Evolutionary conservation across 1,139 yeast genomes (phyloP).

Genomic region (Zygoascus hellenicus): DNA sequence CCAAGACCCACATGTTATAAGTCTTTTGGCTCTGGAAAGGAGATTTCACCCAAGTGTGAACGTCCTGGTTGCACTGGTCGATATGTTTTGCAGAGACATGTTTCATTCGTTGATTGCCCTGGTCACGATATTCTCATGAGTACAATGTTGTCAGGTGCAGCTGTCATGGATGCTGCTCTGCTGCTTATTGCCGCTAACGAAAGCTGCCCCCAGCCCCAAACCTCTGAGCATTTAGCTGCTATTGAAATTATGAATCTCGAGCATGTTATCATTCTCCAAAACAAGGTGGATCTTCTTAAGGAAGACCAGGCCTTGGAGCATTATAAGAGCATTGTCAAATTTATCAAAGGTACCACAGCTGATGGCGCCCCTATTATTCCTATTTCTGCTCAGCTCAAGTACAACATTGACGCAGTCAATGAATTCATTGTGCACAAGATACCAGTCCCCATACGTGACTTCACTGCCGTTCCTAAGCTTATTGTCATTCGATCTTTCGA

Average conservation of each 20-base stretch:
- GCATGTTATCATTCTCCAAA: conserved; percentile 93
- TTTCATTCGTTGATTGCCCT: conserved; percentile 98
- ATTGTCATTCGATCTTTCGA: conserved; percentile 98
- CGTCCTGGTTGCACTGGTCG: conserved; percentile 74
- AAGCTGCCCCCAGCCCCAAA: conserved; percentile 99
- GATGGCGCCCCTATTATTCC: conserved; percentile 99
- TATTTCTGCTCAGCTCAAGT: conserved; percentile 96
- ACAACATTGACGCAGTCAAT: conserved; percentile 97
- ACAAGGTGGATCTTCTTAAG: conserved; percentile 97
- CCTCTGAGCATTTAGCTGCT: conserved; percentile 98
- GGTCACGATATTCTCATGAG: conserved; percentile 99
- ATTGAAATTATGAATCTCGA: conserved; percentile 98
- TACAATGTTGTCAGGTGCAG: conserved; percentile 99
- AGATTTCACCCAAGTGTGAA: conserved; percentile 87
- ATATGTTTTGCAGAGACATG: conserved; percentile 88
- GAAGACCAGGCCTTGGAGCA: conserved; percentile 96
- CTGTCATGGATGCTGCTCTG: conserved; percentile 99
- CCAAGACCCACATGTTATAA: conserved; percentile 94
- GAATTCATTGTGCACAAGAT: conserved; percentile 92
- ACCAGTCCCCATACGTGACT: conserved; percentile 96
- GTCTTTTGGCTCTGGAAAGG: conserved; percentile 91
- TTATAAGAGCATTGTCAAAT: conserved; percentile 83
- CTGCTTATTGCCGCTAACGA: conserved; percentile 96
- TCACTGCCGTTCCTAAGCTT: conserved; percentile 85
- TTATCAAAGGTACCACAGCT: conserved; percentile 96